A percentile compares a stretch with the other conserved stretches of the same genome.
Conservation (phyloP, 768 basidiomycete species). For the Naganishia friedmannii region DNA sequence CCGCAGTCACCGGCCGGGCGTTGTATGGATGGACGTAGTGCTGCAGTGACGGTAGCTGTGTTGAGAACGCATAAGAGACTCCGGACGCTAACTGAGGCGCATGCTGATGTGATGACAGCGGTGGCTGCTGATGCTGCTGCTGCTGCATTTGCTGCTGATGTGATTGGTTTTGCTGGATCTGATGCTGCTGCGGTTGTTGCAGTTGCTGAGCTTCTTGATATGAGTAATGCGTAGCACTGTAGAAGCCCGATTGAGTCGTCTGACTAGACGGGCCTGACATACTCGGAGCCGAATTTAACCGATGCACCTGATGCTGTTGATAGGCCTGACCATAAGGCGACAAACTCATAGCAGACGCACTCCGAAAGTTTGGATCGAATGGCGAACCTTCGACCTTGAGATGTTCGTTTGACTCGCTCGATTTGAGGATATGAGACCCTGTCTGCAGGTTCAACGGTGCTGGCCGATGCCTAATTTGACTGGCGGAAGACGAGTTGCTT, state of each 20-base stretch:
- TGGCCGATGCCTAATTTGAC: slow-evolving; percentile 8
- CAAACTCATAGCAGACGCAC: neutral
- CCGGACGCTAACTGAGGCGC: neutral
- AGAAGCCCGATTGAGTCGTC: neutral
- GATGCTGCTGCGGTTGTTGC: slow-evolving; percentile 2
- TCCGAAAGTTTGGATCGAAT: slow-evolving; percentile 11
- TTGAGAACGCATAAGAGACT: neutral
- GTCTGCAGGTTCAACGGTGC: slow-evolving; percentile 7
- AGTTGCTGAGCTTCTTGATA: neutral
- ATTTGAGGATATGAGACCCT: neutral
- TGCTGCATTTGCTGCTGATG: neutral
- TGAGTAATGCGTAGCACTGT: neutral
- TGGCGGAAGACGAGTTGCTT: slow-evolving; percentile 4
- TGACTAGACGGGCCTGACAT: slow-evolving; percentile 7
- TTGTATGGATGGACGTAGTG: neutral
- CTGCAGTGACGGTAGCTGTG: neutral
- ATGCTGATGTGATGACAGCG: neutral
- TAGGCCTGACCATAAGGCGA: slow-evolving; percentile 5
- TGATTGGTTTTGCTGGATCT: neutral
- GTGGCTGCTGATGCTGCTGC: neutral
- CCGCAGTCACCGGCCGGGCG: neutral
- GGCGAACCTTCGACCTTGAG: slow-evolving; percentile 12
- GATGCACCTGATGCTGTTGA: slow-evolving; percentile 2
- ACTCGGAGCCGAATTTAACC: slow-evolving; percentile 8
- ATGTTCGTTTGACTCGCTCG: slow-evolving; percentile 1